These are phyloP conservation scores for Naganishia liquefaciens DNA, from an alignment of 1,284 basidiomycete genomes.

Conservation along the genomic window DNA sequence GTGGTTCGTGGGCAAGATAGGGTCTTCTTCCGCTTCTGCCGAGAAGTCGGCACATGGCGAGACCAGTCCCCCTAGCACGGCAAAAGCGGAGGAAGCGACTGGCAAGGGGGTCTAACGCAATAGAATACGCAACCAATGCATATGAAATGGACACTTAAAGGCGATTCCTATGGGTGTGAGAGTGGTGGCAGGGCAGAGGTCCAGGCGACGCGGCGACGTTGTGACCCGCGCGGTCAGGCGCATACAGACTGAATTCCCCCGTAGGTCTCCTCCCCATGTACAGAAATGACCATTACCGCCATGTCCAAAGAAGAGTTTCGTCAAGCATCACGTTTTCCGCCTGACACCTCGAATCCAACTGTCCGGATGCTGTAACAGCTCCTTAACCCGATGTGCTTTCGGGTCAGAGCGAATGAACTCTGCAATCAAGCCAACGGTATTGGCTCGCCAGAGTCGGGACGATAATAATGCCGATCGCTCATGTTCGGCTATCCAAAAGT, in stretches of 20 bases:
- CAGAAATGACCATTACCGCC: too few relatives aligned
- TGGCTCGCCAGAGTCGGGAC: constrained; percentile 18
- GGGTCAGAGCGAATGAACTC: background rate
- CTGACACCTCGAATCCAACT: too few relatives aligned
- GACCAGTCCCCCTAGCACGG: constrained; percentile 2
- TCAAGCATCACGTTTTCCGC: too few relatives aligned
- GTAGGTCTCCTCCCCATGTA: too few relatives aligned
- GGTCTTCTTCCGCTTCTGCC: constrained; percentile 12
- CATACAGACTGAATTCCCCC: too few relatives aligned
- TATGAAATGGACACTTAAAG: background rate
- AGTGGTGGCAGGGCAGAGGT: too few relatives aligned
- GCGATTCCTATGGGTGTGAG: too few relatives aligned
- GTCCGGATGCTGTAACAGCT: too few relatives aligned
- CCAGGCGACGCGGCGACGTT: too few relatives aligned
- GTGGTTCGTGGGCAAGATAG: constrained; percentile 53
- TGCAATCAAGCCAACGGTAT: constrained; percentile 12
- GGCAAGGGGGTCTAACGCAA: background rate
- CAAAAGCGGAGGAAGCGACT: constrained; percentile 10
- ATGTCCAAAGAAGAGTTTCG: too few relatives aligned
- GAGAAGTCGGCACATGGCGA: constrained; percentile 17
- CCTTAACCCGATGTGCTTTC: constrained; percentile 4
- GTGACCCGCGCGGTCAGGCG: too few relatives aligned
- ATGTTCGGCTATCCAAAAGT: constrained; percentile 18
- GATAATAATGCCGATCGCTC: background rate
- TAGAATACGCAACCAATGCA: background rate